Evolutionary conservation across 1,139 yeast species (phyloP), one percentile per base, ranked within the genome.

Genomic region (Pichia sp.): DNA sequence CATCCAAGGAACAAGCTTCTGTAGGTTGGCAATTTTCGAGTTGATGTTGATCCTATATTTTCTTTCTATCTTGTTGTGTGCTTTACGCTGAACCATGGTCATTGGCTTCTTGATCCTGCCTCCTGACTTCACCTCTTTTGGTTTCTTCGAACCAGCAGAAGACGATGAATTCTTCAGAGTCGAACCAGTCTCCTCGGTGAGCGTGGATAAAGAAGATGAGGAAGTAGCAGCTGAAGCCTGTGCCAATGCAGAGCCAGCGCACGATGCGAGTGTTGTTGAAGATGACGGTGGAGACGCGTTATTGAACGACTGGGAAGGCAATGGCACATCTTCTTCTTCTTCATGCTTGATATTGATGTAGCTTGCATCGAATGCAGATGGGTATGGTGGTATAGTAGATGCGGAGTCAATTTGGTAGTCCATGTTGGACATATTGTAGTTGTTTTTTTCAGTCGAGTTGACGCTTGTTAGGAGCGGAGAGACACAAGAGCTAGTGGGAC

Each of bases 11-110:
- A 85, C 84, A 24, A 84, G 73, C 61, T 79, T 78, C 64, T 83
- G 87, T 53, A 84, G 69, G 27, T 82, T 83, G 10, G 86, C 86
- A 57, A 85, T 85, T 68, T 84, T 85, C 17, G 87, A 82, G 67
- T 85, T 85, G 64, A 85, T 85, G 67, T 84, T 85, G 56, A 84
- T 84, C 66, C 92, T 74, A 68, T 85, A 85, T 60, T 84, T 80
- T 66, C 85, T 84, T 65, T 81, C 90, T 59, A 84, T 84, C 65
- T 81, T 80, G 68, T 84, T 84, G 65, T 85, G 91, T 0, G 89
- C 89, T 63, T 82, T 83, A 61, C 84, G 83, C 69, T 85, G 90
- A 58, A 61, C 61, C n/a, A 58, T 48, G 3, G 66, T 66, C 66
- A 66, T 63, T 47, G 67, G 67, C 34, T 64, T 66, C 47, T 64